Conservation (phyloP, 805 yeast genomes). For the Cyberlindnera meyerae region DNA sequence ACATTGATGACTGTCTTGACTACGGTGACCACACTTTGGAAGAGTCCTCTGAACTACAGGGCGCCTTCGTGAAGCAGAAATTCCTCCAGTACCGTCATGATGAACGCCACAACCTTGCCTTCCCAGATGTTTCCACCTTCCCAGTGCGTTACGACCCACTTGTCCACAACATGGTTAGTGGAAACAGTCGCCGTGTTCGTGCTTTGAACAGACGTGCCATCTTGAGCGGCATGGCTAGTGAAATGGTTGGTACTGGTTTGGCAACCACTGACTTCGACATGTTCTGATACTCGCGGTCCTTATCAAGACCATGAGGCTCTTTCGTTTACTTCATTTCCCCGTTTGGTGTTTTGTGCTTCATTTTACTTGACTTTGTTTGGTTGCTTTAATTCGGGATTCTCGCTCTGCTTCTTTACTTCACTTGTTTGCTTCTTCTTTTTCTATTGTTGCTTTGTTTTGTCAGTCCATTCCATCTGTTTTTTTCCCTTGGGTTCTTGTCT, state of each 20-base stretch:
- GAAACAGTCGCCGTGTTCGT: constrained; percentile 12
- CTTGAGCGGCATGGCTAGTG: constrained; percentile 25
- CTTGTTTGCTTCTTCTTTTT: neutral
- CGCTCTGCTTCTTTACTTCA: neutral
- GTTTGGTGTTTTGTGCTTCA: no score
- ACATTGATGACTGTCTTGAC: constrained; percentile 19
- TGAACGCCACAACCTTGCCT: constrained; percentile 27
- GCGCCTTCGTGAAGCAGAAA: constrained; percentile 11
- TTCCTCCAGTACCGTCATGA: constrained; percentile 26
- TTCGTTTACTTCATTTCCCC: no score
- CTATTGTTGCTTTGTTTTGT: neutral
- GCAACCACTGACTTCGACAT: constrained; percentile 22
- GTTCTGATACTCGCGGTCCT: no score
- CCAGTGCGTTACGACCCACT: constrained; percentile 26
- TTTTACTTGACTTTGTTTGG: neutral
- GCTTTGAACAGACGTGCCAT: constrained; percentile 28
- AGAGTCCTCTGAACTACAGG: constrained; percentile 2
- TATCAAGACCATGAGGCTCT: no score
- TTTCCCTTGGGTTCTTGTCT: no score
- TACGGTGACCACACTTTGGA: constrained; percentile 8
- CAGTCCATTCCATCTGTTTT: no score
- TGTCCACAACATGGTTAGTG: constrained; percentile 4
- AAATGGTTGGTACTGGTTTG: constrained; percentile 29
- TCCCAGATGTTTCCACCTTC: constrained; percentile 27
- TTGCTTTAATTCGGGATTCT: neutral